phyloP scores from a whole-genome alignment of 2,329 filamentous ascomycete species.

The Penicillium brevicompactum region DNA sequence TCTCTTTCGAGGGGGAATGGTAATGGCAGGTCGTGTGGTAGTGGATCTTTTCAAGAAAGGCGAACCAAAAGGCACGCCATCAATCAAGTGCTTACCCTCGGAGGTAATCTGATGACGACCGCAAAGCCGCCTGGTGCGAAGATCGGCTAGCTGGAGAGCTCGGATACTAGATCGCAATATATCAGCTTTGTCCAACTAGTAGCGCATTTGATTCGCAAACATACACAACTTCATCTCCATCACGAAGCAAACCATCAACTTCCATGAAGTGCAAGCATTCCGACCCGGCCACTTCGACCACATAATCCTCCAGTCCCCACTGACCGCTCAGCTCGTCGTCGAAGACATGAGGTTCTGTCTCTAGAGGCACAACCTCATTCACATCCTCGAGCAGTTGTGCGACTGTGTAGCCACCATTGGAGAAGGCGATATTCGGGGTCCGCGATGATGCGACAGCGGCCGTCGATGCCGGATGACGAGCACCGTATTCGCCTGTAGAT shows the following conservation, averaged over 20 bases:
- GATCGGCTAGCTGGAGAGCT: constrained; percentile 72
- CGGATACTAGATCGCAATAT: constrained; percentile 63
- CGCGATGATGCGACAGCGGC: constrained; percentile 38
- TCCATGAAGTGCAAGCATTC: constrained; percentile 87
- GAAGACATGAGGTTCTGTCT: constrained; percentile 55
- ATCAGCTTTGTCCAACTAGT: constrained; percentile 1
- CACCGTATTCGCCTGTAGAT: constrained; percentile 15
- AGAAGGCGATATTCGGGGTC: constrained; percentile 38
- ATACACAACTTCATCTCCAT: constrained; percentile 82
- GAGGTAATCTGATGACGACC: constrained; percentile 79
- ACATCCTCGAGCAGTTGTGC: constrained; percentile 75
- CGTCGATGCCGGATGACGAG: constrained; percentile 28
- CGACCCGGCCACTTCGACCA: constrained; percentile 77
- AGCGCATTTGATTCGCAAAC: constrained; percentile 27
- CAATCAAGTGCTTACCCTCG: constrained; percentile 78
- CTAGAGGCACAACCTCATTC: constrained; percentile 78
- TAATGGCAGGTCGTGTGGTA: constrained; percentile 65
- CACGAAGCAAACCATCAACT: constrained; percentile 69
- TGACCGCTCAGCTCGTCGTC: constrained; percentile 47
- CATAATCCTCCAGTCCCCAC: constrained; percentile 90
- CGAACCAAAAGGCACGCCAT: constrained; percentile 82
- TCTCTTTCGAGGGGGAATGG: constrained; percentile 73
- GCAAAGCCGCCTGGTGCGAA: constrained; percentile 70
- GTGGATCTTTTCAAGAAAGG: constrained; percentile 63
- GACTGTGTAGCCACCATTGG: constrained; percentile 65